Percentiles rank a stretch among this genome's conserved stretches.
These are phyloP conservation scores for Babesia bovis DNA, from an alignment of 169 alveolate genomes.

Conservation along the genomic window DNA sequence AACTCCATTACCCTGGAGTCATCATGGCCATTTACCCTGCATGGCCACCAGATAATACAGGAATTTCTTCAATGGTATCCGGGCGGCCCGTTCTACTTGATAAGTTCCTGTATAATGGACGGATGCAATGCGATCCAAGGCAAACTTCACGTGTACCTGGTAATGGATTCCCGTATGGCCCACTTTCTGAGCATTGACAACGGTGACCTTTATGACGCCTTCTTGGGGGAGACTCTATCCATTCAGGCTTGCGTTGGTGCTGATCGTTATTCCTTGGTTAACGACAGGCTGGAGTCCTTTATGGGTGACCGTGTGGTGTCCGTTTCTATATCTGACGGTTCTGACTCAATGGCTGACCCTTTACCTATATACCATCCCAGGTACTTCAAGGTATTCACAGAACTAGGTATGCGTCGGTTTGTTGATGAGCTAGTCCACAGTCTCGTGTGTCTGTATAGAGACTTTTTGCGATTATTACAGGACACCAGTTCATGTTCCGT, in stretches of 20 bases:
- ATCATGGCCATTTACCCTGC: conserved; percentile 2
- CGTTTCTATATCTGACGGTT: not conserved
- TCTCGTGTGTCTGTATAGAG: conserved; percentile 40
- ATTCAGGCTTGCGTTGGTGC: not conserved
- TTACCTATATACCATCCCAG: conserved; percentile 47
- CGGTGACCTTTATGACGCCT: not conserved
- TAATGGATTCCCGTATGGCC: not conserved
- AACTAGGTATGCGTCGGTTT: conserved; percentile 49
- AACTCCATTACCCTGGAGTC: not conserved
- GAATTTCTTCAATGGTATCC: conserved; percentile 20
- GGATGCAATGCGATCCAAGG: not conserved
- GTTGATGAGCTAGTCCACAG: conserved; percentile 31
- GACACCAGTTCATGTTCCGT: not conserved
- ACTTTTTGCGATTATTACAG: conserved; percentile 6
- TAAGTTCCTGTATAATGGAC: conserved; percentile 9
- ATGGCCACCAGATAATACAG: not conserved
- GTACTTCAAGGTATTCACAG: conserved; percentile 16
- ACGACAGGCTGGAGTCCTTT: conserved; percentile 15
- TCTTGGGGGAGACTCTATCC: not conserved
- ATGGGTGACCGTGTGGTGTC: not conserved
- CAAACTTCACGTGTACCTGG: conserved; percentile 12
- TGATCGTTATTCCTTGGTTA: not conserved
- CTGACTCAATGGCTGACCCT: not conserved
- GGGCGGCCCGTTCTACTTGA: conserved; percentile 19
- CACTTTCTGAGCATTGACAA: conserved; percentile 6